Evolutionary conservation across 192 early-diverging fungal species (phyloP).

Genomic region (Dimargaris xerosporica): DNA sequence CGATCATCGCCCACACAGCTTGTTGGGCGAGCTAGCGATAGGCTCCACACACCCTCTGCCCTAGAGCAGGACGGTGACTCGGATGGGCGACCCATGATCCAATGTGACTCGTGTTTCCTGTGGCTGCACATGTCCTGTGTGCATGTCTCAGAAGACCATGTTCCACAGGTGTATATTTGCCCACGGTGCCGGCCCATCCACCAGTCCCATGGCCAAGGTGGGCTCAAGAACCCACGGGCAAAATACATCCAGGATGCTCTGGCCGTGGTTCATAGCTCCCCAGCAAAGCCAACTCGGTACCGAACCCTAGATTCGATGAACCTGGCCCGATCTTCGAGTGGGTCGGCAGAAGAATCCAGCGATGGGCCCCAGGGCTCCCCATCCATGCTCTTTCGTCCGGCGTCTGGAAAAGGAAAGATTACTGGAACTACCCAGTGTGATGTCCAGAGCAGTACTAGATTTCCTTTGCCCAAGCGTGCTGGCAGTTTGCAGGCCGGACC

Average conservation of each 20-base stretch:
- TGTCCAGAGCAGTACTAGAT: background rate
- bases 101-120: constrained; percentile 51
- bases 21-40: background rate
- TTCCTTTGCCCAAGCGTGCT: background rate
- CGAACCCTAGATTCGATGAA: background rate
- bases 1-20: too few relatives aligned
- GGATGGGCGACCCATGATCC: constrained; percentile 40
- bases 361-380: background rate
- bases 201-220: background rate
- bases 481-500: background rate
- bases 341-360: background rate
- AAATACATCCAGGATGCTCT: too few relatives aligned
- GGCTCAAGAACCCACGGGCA: too few relatives aligned
- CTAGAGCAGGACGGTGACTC: background rate
- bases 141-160: constrained; percentile 33
- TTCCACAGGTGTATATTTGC: constrained; percentile 48
- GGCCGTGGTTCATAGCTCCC: background rate
- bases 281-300: background rate
- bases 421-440: background rate
- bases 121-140: constrained; percentile 64
- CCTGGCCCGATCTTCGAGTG: background rate
- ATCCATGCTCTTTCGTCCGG: background rate
- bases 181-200: constrained; percentile 27
- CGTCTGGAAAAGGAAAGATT: background rate
- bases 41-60: background rate